Evolutionary conservation across 345 rosid genomes (phyloP).

Genomic region (Citrus hindsii): DNA sequence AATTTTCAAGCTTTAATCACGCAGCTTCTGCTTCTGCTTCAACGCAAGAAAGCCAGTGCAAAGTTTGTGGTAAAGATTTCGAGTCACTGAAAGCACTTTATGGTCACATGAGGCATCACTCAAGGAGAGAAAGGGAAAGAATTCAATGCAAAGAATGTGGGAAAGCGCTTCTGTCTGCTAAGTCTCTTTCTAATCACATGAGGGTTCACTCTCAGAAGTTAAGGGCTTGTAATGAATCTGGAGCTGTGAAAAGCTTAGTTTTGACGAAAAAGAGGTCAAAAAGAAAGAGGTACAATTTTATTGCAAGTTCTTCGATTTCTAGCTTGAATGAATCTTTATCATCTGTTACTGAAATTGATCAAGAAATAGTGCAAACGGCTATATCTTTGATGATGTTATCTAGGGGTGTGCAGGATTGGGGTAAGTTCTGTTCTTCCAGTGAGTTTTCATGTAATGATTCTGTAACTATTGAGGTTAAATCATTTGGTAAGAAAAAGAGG

Average conservation of each 20-base stretch:
- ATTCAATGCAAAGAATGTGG: constrained; percentile 45
- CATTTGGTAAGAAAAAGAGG: constrained; percentile 6
- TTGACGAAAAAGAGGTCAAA: constrained; percentile 48
- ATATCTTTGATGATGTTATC: constrained; percentile 56
- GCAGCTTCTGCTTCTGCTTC: neutral
- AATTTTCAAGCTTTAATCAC: constrained; percentile 28
- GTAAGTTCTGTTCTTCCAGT: constrained; percentile 17
- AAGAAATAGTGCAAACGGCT: constrained; percentile 49
- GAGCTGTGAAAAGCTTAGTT: constrained; percentile 19
- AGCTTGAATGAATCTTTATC: constrained; percentile 41
- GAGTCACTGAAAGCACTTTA: constrained; percentile 35
- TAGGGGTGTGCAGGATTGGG: constrained; percentile 23
- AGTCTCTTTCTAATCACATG: constrained; percentile 31
- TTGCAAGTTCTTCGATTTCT: constrained; percentile 39
- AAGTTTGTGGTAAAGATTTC: constrained; percentile 36
- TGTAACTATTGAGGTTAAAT: constrained; percentile 13
- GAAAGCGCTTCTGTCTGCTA: constrained; percentile 36
- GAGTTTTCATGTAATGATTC: constrained; percentile 22
- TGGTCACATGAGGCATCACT: constrained; percentile 57
- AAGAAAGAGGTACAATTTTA: constrained; percentile 39
- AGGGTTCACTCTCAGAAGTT: constrained; percentile 23
- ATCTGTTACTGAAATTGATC: constrained; percentile 29
- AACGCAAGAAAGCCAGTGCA: constrained; percentile 22
- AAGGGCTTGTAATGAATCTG: constrained; percentile 14
- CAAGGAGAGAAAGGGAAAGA: constrained; percentile 36